Conservation (phyloP, 148 eudicot species). For the Linanthus parryae region DNA sequence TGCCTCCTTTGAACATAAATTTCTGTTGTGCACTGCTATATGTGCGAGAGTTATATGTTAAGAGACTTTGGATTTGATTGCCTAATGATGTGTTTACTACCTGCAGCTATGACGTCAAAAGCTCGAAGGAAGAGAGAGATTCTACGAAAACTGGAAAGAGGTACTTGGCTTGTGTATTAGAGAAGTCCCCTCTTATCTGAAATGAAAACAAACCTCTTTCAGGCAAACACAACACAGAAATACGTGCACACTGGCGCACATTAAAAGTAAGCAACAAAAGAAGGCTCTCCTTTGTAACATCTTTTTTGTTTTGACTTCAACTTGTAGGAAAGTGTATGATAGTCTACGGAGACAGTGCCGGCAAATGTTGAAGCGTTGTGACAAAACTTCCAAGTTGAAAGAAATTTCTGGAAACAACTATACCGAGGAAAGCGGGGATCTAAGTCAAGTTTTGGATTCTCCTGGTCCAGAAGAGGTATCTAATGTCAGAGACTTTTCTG, state of each 20-base stretch:
- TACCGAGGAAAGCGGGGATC: conserved; percentile 15
- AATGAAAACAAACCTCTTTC: not conserved
- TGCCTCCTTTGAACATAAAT: no score
- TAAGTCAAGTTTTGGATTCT: conserved; percentile 26
- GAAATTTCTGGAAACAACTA: conserved; percentile 18
- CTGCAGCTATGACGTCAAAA: conserved; percentile 47
- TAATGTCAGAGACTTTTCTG: conserved; percentile 24
- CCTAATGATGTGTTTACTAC: not conserved
- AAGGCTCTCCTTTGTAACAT: not conserved
- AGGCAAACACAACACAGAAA: not conserved
- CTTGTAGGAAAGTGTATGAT: conserved; percentile 35
- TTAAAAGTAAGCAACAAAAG: not conserved
- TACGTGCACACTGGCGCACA: no score
- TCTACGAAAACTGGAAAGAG: conserved; percentile 27
- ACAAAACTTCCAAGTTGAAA: conserved; percentile 13
- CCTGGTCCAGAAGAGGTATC: conserved; percentile 26
- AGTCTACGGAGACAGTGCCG: conserved; percentile 35
- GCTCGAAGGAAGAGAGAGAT: conserved; percentile 44
- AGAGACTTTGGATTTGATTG: not conserved
- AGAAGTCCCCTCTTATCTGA: not conserved
- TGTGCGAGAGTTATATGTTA: no score
- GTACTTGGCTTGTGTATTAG: conserved; percentile 16
- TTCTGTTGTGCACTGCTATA: no score
- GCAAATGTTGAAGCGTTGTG: conserved; percentile 8
- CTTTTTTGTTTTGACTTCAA: not conserved